Evolutionary conservation across 2,329 filamentous ascomycete species (phyloP), one percentile per base, ranked within the genome.

Genomic region (Ceratocystis lukuohia): DNA sequence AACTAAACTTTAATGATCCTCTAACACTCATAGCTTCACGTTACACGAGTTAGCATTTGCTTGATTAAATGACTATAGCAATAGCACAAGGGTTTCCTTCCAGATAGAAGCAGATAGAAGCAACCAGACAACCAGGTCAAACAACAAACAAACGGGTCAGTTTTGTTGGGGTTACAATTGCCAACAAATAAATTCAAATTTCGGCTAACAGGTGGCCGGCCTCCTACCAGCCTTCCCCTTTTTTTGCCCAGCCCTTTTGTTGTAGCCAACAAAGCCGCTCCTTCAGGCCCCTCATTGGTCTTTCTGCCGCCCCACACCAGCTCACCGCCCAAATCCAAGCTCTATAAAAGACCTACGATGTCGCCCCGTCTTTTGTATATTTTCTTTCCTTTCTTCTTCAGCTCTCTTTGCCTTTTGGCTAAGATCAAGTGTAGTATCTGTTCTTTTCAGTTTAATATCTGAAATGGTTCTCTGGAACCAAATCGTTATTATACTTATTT

Each of bases 381-480:
- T 66, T 68, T 25, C 20, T 68, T 68, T 53, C 56, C 63, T 68
- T 67, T 59, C 64, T 67, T 68, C 67, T 68, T 68, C 25, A 68
- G 67, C 67, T 68, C 67, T 68, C 67, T 68, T 68, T 68, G 67
- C 67, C 79, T 80, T 81, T 81, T 84, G 82, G 84, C 84, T 89
- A 88, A 90, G 88, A 91, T 91, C 88, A 91, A 90, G 87, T 91
- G 88, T 90, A 91, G 88, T 91, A 91, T 89, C 88, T 91, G 88
- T 92, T 92, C 88, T 92, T 91, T 89, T 90, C 86, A 92, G 88
- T 91, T 91, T 92, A 91, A 91, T 91, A 86, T 88, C 88, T 92
- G 88, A 88, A 89, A 91, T 83, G 82, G 80, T 80, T 81, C 85
- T 83, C 88, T 79, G 82, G 85, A 80, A 80, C 80, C 80, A 80